Evolutionary conservation across 1,284 basidiomycete genomes (phyloP).

Genomic region (Ustilago lituana): DNA sequence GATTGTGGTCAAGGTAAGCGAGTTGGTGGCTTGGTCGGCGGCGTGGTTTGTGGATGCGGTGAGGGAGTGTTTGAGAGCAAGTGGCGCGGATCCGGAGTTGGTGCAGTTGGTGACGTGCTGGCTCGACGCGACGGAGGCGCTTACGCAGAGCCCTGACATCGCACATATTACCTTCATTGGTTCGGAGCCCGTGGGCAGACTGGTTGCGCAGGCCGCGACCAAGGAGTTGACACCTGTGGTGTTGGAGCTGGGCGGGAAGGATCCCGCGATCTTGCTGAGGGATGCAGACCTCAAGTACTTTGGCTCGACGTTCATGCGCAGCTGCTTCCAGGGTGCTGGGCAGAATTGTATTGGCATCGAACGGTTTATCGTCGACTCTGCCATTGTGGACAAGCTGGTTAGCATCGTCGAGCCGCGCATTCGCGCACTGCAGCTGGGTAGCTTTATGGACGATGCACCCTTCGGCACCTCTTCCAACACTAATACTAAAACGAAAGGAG

Average conservation of each 20-base stretch:
- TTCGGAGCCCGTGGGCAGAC: slow-evolving; percentile 85
- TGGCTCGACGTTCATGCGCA: slow-evolving; percentile 68
- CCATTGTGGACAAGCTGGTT: slow-evolving; percentile 79
- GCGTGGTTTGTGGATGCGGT: slow-evolving; percentile 72
- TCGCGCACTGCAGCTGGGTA: slow-evolving; percentile 49
- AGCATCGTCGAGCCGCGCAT: slow-evolving; percentile 47
- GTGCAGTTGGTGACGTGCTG: slow-evolving; percentile 77
- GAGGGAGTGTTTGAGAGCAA: slow-evolving; percentile 70
- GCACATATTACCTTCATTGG: slow-evolving; percentile 85
- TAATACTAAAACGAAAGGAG: neutral
- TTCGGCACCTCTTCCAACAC: slow-evolving; percentile 24
- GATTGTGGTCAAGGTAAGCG: slow-evolving; percentile 83
- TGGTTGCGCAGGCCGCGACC: slow-evolving; percentile 83
- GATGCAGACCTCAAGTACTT: slow-evolving; percentile 70
- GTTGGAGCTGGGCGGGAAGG: slow-evolving; percentile 82
- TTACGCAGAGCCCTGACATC: slow-evolving; percentile 82
- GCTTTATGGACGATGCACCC: slow-evolving; percentile 58
- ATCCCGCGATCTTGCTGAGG: slow-evolving; percentile 71
- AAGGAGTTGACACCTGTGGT: slow-evolving; percentile 86
- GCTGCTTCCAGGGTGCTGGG: slow-evolving; percentile 78
- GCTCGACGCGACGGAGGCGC: slow-evolving; percentile 82
- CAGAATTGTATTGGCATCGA: slow-evolving; percentile 95
- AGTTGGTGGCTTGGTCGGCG: slow-evolving; percentile 62
- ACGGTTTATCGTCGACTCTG: slow-evolving; percentile 82
- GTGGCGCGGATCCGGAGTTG: slow-evolving; percentile 78